Conservation (phyloP, 371 early-diverging fungal species). For the Enterospora canceri region DNA sequence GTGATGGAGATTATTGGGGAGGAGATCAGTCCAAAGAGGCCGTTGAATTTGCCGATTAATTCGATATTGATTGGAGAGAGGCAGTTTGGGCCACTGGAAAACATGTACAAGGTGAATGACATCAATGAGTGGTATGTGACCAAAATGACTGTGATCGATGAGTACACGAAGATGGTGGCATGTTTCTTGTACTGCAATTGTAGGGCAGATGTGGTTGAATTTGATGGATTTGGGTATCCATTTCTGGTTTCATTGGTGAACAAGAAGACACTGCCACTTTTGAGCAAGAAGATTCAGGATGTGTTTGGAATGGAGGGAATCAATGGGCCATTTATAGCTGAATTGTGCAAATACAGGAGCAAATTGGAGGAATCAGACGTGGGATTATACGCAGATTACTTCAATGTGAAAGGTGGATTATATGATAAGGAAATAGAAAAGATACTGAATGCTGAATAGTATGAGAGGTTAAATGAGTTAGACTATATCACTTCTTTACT, state of each 20-base stretch:
- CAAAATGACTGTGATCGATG: background rate
- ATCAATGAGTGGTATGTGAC: background rate
- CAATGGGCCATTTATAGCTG: slow-evolving; percentile 11
- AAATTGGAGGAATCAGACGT: background rate
- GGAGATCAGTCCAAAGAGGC: background rate
- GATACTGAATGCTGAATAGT: background rate
- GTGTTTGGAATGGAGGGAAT: slow-evolving; percentile 17
- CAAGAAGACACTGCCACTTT: background rate
- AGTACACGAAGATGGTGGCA: background rate
- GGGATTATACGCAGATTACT: background rate
- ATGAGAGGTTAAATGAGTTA: too few species aligned
- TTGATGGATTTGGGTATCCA: background rate
- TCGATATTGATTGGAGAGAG: background rate
- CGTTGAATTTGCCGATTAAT: background rate
- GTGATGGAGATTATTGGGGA: background rate
- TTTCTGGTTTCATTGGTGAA: background rate
- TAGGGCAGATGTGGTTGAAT: background rate
- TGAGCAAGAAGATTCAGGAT: slow-evolving; percentile 1
- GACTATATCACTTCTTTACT: too few species aligned
- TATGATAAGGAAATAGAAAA: background rate
- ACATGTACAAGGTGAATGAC: background rate
- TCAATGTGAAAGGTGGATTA: background rate
- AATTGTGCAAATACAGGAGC: background rate
- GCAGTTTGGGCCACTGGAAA: background rate
- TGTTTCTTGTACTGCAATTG: background rate